These are phyloP conservation scores for Inga laurina DNA, from an alignment of 306 rosid species.

Conservation along the genomic window DNA sequence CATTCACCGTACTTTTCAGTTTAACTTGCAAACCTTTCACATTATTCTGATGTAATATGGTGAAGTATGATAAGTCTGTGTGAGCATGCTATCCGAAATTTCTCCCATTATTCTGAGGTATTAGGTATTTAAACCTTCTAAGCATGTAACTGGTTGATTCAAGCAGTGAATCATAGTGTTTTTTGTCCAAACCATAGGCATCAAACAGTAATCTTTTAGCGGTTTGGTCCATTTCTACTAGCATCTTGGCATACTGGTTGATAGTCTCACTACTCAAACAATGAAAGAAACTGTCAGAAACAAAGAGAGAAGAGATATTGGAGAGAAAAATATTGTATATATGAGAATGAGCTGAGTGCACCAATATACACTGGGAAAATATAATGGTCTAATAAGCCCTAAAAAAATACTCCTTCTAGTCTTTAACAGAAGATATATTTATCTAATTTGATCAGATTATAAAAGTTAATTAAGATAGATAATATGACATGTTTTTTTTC, in stretches of 20 bases:
- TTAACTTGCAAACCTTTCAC: slow-evolving; percentile 35
- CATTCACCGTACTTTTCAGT: no score
- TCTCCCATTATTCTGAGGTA: slow-evolving; percentile 17
- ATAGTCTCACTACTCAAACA: slow-evolving; percentile 28
- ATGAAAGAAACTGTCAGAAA: background rate
- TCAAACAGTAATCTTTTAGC: slow-evolving; percentile 36
- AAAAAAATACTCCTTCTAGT: no score
- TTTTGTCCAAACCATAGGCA: slow-evolving; percentile 37
- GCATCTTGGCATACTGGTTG: slow-evolving; percentile 29
- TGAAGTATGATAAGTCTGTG: slow-evolving; percentile 31
- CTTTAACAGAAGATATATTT: no score
- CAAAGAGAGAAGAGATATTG: no score
- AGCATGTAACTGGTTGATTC: slow-evolving; percentile 38
- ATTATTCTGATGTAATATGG: slow-evolving; percentile 39
- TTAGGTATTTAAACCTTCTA: slow-evolving; percentile 28
- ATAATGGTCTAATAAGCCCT: no score
- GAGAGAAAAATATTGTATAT: no score
- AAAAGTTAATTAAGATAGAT: no score
- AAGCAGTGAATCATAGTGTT: slow-evolving; percentile 31
- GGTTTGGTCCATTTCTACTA: slow-evolving; percentile 33
- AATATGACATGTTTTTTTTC: no score
- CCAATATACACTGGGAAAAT: no score
- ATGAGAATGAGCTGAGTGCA: no score
- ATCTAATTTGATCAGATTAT: no score
- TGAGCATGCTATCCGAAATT: slow-evolving; percentile 34